These are phyloP conservation scores for Leccinum barrowsii DNA, from an alignment of 768 basidiomycete genomes.

Conservation along the genomic window DNA sequence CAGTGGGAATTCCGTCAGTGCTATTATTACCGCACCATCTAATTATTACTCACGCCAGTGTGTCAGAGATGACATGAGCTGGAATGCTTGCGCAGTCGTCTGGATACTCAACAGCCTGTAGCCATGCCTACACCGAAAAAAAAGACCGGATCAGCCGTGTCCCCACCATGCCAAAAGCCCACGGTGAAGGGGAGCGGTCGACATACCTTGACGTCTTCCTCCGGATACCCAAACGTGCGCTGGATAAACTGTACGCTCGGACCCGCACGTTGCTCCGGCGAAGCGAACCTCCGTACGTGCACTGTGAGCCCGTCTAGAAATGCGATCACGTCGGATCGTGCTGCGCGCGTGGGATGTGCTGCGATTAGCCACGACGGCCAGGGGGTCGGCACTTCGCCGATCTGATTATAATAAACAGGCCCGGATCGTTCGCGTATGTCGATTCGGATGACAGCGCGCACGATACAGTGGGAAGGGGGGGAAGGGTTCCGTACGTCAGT, in stretches of 20 bases:
- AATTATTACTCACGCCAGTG: conserved; percentile 53
- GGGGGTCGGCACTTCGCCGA: conserved; percentile 83
- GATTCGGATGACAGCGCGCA: neutral
- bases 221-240: conserved; percentile 74
- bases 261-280: conserved; percentile 49
- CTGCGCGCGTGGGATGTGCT: conserved; percentile 68
- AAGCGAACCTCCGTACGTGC: conserved; percentile 67
- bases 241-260: conserved; percentile 74
- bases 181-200: neutral
- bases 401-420: conserved; percentile 39
- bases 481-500: neutral
- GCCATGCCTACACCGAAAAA: conserved; percentile 60
- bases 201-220: conserved; percentile 72
- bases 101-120: conserved; percentile 76
- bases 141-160: neutral
- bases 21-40: neutral
- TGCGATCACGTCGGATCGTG: conserved; percentile 41
- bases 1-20: conserved; percentile 1
- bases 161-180: neutral
- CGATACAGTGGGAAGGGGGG: neutral
- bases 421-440: neutral
- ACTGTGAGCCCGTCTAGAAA: conserved; percentile 66
- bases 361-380: conserved; percentile 98
- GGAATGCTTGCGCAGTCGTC: conserved; percentile 61
- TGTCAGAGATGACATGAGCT: conserved; percentile 60